Percentiles rank a stretch among this genome's conserved stretches.
phyloP scores from a whole-genome alignment of 140 eudicot genomes.

The Anethum foeniculum region DNA sequence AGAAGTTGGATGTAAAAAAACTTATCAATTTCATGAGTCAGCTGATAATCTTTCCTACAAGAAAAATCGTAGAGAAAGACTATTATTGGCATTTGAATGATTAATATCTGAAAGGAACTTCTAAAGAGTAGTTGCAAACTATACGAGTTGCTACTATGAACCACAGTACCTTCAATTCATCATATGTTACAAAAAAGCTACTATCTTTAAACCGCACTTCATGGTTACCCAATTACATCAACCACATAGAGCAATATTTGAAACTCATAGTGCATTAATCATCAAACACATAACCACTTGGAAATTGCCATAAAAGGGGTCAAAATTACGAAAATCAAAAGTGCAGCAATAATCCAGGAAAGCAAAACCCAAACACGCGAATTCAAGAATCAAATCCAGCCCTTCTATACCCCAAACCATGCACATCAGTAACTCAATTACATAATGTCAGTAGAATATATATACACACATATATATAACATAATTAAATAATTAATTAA shows the following conservation, averaged over 20 bases:
- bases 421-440: background rate
- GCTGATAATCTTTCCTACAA: too few species aligned
- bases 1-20: background rate
- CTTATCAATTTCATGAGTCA: background rate
- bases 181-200: background rate
- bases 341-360: background rate
- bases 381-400: background rate
- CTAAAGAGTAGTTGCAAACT: background rate
- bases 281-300: background rate
- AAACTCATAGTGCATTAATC: background rate
- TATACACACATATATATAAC: background rate
- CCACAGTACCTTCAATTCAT: background rate
- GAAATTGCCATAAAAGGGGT: background rate
- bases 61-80: background rate
- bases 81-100: background rate
- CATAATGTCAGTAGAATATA: background rate
- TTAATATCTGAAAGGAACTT: background rate
- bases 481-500: too few species aligned
- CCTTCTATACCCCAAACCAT: background rate
- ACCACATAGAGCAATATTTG: background rate
- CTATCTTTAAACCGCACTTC: background rate
- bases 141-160: background rate
- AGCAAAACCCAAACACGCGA: background rate
- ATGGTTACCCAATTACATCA: background rate
- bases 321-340: background rate